phyloP scores from a whole-genome alignment of 768 basidiomycete genomes.

The Auriscalpium vulgare region DNA sequence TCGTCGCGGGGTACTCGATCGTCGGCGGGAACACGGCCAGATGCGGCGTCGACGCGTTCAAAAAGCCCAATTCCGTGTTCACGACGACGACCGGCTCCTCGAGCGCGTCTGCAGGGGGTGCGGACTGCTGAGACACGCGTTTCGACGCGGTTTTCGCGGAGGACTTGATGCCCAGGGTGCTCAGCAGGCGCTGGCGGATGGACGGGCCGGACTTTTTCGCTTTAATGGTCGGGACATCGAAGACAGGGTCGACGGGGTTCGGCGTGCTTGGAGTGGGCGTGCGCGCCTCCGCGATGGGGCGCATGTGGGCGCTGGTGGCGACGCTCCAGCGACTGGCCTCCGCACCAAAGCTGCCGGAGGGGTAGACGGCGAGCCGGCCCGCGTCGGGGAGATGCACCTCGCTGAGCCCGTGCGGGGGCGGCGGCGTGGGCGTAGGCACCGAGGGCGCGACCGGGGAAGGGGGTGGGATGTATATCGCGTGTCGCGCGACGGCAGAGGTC shows the following conservation, averaged over 20 bases:
- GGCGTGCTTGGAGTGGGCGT: conserved; percentile 5
- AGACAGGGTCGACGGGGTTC: conserved; percentile 7
- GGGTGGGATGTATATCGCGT: conserved; percentile 8
- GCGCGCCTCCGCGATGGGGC: no score
- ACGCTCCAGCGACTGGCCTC: conserved; percentile 15
- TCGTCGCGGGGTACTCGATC: not conserved
- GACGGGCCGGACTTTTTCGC: conserved; percentile 5
- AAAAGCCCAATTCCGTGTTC: not conserved
- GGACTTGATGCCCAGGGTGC: conserved; percentile 13
- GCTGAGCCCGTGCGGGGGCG: not conserved
- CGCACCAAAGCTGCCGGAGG: conserved; percentile 4
- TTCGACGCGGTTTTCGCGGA: not conserved
- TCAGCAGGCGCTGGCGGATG: conserved; percentile 13
- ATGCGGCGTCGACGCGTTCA: not conserved
- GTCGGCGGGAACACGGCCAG: not conserved
- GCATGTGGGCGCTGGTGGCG: conserved; percentile 1
- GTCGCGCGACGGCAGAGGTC: conserved; percentile 2
- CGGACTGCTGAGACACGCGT: conserved; percentile 1
- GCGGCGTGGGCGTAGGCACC: conserved; percentile 9
- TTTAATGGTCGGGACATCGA: not conserved
- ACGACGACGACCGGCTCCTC: not conserved
- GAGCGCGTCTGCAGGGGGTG: not conserved
- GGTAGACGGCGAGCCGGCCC: conserved; percentile 6
- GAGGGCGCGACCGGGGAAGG: not conserved
- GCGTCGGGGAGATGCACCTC: not conserved